Base-by-base conservation (phyloP, 2,329 filamentous ascomycete genomes). In the Fusarium luffae region DNA sequence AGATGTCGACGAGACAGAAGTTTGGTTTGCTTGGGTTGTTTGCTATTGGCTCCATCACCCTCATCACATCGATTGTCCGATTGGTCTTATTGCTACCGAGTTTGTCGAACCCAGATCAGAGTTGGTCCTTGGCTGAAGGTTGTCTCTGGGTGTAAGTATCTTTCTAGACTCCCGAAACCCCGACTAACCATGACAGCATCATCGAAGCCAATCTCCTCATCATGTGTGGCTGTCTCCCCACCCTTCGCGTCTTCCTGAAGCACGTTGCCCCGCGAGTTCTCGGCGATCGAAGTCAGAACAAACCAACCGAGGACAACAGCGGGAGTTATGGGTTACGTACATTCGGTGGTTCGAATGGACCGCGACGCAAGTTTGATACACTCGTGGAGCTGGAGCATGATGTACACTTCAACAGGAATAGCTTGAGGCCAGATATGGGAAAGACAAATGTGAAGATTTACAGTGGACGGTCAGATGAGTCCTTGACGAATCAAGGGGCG, bases 71-170 rank as follows among this genome's bases (percentile, higher is more conserved):
- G 2, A 44, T 63, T 13, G 58, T 63, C 5, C 43, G 60, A 21
- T 9, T 63, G 9, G 60, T 63, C 4, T 21, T 63, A 1, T 12
- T 63, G 1, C 14, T 63, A 5, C 60, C 60, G 0, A 63, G 60
- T 5, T 37, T 63, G 2, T 43, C 60, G 0, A 63, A 63, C 2
- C 60, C 60, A 2, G 60, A 63, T 1, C 60, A 63, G 3, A 63
- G 60, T 2, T 63, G 60, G 60, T 56, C 60, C 1, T 25, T 63
- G 9, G 60, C 60, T 4, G 60, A 63, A 30, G 60, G 60, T 1
- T 63, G 60, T 2, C 60, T 63, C 2, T 63, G 58, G 60, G 49
- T 63, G 60, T 63, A 47, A 56, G 60, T 44, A 4, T 4, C 12
- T 16, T 4, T 18, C 2, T 0, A 13, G 0, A 2, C 10, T 0